Base-by-base conservation (phyloP, 2,329 filamentous ascomycete genomes). In the Colletotrichum sp. region DNA sequence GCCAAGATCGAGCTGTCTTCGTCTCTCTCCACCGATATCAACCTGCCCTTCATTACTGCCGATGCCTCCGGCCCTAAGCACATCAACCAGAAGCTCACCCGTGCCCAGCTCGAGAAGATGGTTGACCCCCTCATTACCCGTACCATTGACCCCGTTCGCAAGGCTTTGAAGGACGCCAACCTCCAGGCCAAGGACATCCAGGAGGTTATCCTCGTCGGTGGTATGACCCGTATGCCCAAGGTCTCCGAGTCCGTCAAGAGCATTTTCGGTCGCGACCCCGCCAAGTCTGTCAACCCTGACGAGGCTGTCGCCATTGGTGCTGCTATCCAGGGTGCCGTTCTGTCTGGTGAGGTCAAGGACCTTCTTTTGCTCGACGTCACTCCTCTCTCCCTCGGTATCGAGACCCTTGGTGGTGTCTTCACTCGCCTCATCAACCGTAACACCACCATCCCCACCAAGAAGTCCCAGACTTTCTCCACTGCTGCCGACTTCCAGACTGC, bases 201-300 rank as follows among this genome's bases (percentile, higher is more conserved):
- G 88, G 96, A 98, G 85, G 95, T 98, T 81, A 98, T 98, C 85
- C 94, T 98, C 58, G 96, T 98, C 71, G 96, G 96, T 93, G 96
- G 96, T 88, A 98, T 98, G 96, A 98, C 96, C 81, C 96, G 96
- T 90, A 98, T 98, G 96, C 96, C 96, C 85, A 98, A 98, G 94
- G 96, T 98, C 80, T 91, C 92, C 78, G 96, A 98, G 89, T 97
- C 96, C 59, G 96, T 98, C 86, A 98, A 98, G 94, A 92, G 89
- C 89, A 96, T 98, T 85, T 98, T 98, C 86, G 96, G 96, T 79
- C 96, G 96, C 84, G 96, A 98, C 73, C 96, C 96, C 78, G 95
- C 96, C 87, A 98, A 98, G 92, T 97, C 96, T 66, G 96, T 98
- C 85, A 98, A 98, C 92, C 96, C 96, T 76, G 96, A 98, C 81